phyloP scores from a whole-genome alignment of 495 filamentous ascomycete genomes.

The Lasiosphaeria hispida region DNA sequence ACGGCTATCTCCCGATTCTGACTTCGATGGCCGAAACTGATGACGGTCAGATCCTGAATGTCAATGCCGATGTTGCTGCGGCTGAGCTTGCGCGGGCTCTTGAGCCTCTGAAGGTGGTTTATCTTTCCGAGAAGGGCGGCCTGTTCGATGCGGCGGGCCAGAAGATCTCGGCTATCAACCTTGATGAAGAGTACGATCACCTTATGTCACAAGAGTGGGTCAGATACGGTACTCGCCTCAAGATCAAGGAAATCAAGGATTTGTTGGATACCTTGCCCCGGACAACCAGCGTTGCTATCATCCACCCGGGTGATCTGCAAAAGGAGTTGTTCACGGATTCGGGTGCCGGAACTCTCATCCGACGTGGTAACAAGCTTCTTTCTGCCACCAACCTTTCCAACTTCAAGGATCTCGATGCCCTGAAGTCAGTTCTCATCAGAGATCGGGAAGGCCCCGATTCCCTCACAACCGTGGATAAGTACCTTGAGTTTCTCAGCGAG shows the following conservation, averaged over 20 bases:
- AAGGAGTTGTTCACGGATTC: slow-evolving; percentile 97
- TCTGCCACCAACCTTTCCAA: slow-evolving; percentile 70
- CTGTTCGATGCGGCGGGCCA: slow-evolving; percentile 91
- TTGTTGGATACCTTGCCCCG: slow-evolving; percentile 81
- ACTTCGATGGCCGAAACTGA: slow-evolving; percentile 95
- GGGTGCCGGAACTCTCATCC: slow-evolving; percentile 91
- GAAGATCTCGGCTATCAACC: slow-evolving; percentile 96
- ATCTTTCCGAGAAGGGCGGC: slow-evolving; percentile 96
- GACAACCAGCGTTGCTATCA: slow-evolving; percentile 95
- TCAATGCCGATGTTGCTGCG: slow-evolving; percentile 96
- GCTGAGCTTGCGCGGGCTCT: slow-evolving; percentile 86
- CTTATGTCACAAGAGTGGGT: slow-evolving; percentile 97
- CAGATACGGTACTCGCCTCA: slow-evolving; percentile 88
- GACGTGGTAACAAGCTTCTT: slow-evolving; percentile 86
- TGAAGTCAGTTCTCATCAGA: slow-evolving; percentile 81
- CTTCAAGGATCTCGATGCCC: slow-evolving; percentile 70
- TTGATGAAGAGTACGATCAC: slow-evolving; percentile 95
- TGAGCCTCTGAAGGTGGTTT: slow-evolving; percentile 96
- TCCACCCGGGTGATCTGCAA: slow-evolving; percentile 89
- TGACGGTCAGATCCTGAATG: slow-evolving; percentile 93
- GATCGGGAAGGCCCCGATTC: slow-evolving; percentile 86
- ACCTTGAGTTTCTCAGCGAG: slow-evolving; percentile 71
- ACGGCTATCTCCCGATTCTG: slow-evolving; percentile 88
- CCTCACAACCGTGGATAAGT: slow-evolving; percentile 78
- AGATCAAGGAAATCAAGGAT: slow-evolving; percentile 99